Base-by-base conservation (phyloP, 2,329 filamentous ascomycete species). In the Colletotrichum destructivum region DNA sequence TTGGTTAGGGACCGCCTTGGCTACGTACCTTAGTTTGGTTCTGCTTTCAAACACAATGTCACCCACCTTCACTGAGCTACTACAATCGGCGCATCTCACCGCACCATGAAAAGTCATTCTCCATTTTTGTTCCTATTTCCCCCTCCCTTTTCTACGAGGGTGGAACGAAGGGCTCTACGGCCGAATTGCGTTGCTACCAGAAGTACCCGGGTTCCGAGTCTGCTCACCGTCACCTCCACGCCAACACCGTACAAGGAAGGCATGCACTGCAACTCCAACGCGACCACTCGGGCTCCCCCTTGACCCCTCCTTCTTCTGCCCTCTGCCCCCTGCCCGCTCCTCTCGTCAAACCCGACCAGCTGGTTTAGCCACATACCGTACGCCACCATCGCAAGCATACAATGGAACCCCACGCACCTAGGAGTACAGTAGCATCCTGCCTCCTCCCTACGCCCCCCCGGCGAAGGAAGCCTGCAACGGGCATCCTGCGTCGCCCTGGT, bases 381-480 rank as follows among this genome's bases (percentile, higher is more conserved):
- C 15, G 13, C 31, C 47, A 35, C 52, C 44, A 49, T 44, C 57
- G 4, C 42, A 15, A 38, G 21, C 57, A 23, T 9, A 12, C 38
- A 13, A 35, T 51, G 11, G 38, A 42, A 62, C 54, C 60, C 35
- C 38, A 54, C 47, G 38, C 47, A n/a, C 61, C 47, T 47, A 44
- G 59, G 4, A 60, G 57, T 31, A 31, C 31, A 31, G 31, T 47
- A 16, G 26, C 42, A 49, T 47, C 18, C 46, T 21, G 21, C 35
- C 26, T 15, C 38, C 31, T 31, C 31, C 31, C 31, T 31, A 31
- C 31, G 31, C 31, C 31, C 6, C 31, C 31, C 35, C 21, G 21
- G 60, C 46, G 40, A 51, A 55, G 31, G 46, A 55, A n/a, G 61
- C 49, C 61, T 38, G 49, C 54, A 55, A n/a, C 49, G 49, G 61